Percentiles rank a stretch among this genome's conserved stretches.
Evolutionary conservation across 2,329 filamentous ascomycete species (phyloP).

Genomic region (Chaetomium sp.): DNA sequence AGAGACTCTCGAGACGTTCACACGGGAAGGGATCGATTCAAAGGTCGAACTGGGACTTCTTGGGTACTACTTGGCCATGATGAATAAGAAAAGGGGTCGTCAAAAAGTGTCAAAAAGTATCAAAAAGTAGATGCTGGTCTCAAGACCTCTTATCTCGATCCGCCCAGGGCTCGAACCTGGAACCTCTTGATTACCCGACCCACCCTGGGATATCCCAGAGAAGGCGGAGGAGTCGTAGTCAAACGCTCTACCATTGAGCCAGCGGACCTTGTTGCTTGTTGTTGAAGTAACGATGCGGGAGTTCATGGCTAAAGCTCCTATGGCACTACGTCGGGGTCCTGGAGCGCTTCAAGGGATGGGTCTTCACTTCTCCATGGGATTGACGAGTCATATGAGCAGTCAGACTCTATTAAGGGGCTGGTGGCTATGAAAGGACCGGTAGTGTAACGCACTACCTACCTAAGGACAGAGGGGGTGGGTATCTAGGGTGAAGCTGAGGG

Average conservation of each 20-base stretch:
- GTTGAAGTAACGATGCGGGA: background rate
- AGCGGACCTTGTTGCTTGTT: constrained; percentile 2
- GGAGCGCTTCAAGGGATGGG: background rate
- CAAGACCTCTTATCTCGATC: constrained; percentile 6
- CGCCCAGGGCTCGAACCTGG: constrained; percentile 27
- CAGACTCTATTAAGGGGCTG: background rate
- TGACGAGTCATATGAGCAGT: background rate
- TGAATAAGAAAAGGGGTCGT: background rate
- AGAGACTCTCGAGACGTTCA: too few relatives aligned
- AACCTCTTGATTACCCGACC: constrained; percentile 24
- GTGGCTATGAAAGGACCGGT: background rate
- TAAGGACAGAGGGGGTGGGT: background rate
- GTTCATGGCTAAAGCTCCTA: background rate
- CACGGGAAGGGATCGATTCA: too few relatives aligned
- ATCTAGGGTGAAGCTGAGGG: background rate
- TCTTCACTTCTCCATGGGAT: background rate
- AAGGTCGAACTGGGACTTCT: too few relatives aligned
- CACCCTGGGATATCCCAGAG: background rate
- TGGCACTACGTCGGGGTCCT: background rate
- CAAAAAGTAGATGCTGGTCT: background rate
- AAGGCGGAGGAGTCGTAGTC: constrained; percentile 15
- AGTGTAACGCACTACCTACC: background rate
- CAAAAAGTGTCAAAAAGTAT: too few relatives aligned
- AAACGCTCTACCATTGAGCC: constrained; percentile 26
- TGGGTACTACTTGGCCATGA: too few relatives aligned